Percentiles rank a stretch among this genome's conserved stretches.
phyloP scores from a whole-genome alignment of 2,329 filamentous ascomycete genomes.

The Chrysoporthe deuterocubensis region DNA sequence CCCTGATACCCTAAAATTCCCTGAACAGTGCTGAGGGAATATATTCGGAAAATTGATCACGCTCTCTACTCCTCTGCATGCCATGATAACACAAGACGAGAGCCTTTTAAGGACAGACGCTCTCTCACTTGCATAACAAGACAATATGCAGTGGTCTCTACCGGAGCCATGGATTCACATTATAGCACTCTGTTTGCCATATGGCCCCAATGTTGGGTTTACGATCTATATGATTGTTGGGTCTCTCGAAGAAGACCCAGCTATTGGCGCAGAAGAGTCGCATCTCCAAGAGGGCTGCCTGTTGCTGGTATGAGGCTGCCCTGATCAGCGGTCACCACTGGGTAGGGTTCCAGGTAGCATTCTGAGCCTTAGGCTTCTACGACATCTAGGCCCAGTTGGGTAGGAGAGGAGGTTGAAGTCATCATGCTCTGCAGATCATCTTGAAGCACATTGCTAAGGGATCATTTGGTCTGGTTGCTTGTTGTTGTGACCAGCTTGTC shows the following conservation, averaged over 20 bases:
- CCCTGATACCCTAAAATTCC: background rate
- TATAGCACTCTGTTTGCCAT: too few species aligned
- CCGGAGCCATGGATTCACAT: background rate
- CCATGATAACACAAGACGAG: background rate
- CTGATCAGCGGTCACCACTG: background rate
- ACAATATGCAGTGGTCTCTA: background rate
- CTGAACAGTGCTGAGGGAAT: background rate
- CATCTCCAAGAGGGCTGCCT: background rate
- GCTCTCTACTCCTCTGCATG: background rate
- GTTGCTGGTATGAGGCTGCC: background rate
- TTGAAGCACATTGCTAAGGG: background rate
- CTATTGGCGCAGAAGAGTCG: background rate
- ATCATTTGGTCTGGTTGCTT: background rate
- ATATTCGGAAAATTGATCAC: background rate
- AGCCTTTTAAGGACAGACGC: background rate
- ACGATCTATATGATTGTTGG: background rate
- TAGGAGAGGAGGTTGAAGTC: background rate
- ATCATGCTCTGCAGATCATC: background rate
- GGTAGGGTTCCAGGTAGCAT: background rate
- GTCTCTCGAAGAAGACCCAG: background rate
- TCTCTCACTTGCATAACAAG: background rate
- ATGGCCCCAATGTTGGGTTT: background rate
- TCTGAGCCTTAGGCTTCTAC: background rate
- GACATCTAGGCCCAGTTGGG: background rate
- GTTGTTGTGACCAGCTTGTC: slow-evolving; percentile 6